phyloP scores from a whole-genome alignment of 345 rosid genomes.

The Melaleuca alternifolia region DNA sequence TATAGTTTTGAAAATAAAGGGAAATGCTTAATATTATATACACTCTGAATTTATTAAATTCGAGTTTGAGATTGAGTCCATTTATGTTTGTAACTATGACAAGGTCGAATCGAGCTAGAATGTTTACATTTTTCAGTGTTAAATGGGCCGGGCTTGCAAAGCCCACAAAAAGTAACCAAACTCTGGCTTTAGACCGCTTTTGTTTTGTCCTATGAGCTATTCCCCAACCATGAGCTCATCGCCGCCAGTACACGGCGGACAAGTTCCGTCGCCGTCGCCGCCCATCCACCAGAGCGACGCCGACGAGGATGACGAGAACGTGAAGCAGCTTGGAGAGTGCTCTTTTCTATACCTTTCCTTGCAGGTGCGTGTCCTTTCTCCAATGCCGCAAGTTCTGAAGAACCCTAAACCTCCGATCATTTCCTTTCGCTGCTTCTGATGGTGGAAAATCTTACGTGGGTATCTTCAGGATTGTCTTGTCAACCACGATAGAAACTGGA shows the following conservation, averaged over 20 bases:
- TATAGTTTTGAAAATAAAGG: too few relatives aligned
- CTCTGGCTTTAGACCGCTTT: not conserved
- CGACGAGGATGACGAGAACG: constrained; percentile 79
- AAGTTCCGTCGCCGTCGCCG: not conserved
- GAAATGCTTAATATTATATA: not conserved
- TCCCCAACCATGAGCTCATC: not conserved
- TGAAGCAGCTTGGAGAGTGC: constrained; percentile 79
- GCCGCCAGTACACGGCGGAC: not conserved
- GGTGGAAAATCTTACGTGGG: not conserved
- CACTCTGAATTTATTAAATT: not conserved
- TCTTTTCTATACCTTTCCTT: constrained; percentile 60
- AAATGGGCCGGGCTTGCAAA: not conserved
- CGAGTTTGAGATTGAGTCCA: not conserved
- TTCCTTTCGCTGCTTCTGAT: not conserved
- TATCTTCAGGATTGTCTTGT: constrained; percentile 66
- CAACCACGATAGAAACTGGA: constrained; percentile 69
- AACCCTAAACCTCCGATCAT: constrained; percentile 5
- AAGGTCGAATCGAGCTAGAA: not conserved
- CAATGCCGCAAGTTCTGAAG: not conserved
- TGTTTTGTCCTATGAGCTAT: not conserved
- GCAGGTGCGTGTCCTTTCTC: constrained; percentile 26
- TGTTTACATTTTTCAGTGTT: not conserved
- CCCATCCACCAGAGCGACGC: constrained; percentile 49
- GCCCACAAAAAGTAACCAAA: not conserved
- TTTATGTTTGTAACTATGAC: not conserved